These are phyloP conservation scores for Castanea crenata DNA, from an alignment of 306 rosid species.

Conservation along the genomic window DNA sequence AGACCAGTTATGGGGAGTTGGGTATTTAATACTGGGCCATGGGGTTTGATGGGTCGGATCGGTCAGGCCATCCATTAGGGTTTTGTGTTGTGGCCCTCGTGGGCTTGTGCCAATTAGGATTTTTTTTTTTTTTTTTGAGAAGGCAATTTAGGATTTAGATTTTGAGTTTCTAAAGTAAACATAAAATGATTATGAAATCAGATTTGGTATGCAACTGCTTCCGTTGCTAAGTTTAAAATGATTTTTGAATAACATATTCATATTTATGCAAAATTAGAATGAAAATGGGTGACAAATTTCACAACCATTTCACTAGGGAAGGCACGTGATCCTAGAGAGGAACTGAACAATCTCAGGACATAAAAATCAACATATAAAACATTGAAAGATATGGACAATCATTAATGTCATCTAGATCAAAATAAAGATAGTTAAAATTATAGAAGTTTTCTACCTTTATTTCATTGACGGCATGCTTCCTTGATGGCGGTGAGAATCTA, in stretches of 20 bases:
- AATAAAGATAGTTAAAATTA: constrained; percentile 16
- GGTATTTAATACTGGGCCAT: too few relatives aligned
- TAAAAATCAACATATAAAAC: background rate
- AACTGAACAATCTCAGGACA: background rate
- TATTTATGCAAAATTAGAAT: background rate
- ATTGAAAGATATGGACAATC: constrained; percentile 1
- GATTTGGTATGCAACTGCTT: background rate
- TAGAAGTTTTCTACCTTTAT: constrained; percentile 90
- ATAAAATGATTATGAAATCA: background rate
- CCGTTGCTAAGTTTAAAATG: background rate
- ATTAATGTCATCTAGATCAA: constrained; percentile 12
- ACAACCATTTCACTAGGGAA: too few relatives aligned
- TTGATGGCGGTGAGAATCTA: constrained; percentile 74
- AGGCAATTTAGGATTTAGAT: background rate
- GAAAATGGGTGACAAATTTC: background rate
- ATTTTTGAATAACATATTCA: background rate
- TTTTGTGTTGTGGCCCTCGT: too few relatives aligned
- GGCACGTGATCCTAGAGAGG: background rate
- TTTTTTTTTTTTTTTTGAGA: too few relatives aligned
- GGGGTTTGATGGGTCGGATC: too few relatives aligned
- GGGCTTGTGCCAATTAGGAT: too few relatives aligned
- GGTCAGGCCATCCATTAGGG: too few relatives aligned
- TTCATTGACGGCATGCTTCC: constrained; percentile 74
- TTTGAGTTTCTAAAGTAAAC: constrained; percentile 1
- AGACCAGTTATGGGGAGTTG: too few relatives aligned